These are phyloP conservation scores for Oryza brachyantha DNA, from an alignment of 176 grass and related monocot genomes.

Conservation along the genomic window DNA sequence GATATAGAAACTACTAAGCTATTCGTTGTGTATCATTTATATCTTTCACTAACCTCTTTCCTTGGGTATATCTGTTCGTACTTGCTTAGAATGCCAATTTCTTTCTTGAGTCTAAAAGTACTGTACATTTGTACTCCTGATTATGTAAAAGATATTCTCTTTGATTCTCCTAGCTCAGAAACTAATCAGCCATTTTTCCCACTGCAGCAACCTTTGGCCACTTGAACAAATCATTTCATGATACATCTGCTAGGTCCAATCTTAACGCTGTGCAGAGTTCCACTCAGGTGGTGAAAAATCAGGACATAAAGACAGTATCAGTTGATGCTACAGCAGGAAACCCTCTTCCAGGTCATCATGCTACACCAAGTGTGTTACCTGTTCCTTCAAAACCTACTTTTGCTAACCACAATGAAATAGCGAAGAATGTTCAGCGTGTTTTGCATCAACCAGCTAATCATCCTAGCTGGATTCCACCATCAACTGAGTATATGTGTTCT, in stretches of 20 bases:
- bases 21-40: slow-evolving; percentile 1
- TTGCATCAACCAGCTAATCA: slow-evolving; percentile 49
- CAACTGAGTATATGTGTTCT: slow-evolving; percentile 84
- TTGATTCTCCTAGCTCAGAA: slow-evolving; percentile 23
- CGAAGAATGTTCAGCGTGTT: slow-evolving; percentile 62
- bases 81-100: slow-evolving; percentile 5
- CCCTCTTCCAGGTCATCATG: slow-evolving; percentile 52
- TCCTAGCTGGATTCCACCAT: slow-evolving; percentile 83
- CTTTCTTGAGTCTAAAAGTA: background rate
- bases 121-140: background rate
- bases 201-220: slow-evolving; percentile 40
- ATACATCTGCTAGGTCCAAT: slow-evolving; percentile 45
- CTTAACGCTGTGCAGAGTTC: slow-evolving; percentile 38
- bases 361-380: slow-evolving; percentile 44
- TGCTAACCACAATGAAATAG: slow-evolving; percentile 68
- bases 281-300: slow-evolving; percentile 42
- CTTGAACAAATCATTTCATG: slow-evolving; percentile 40
- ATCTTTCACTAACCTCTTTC: background rate
- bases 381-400: slow-evolving; percentile 55
- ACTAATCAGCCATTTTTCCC: slow-evolving; percentile 33
- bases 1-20: background rate
- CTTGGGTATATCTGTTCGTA: background rate
- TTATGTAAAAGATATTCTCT: slow-evolving; percentile 12
- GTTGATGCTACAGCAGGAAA: slow-evolving; percentile 44
- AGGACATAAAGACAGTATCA: slow-evolving; percentile 43